Evolutionary conservation across 192 early-diverging fungal species (phyloP).

Genomic region (Coemansia aciculifera): DNA sequence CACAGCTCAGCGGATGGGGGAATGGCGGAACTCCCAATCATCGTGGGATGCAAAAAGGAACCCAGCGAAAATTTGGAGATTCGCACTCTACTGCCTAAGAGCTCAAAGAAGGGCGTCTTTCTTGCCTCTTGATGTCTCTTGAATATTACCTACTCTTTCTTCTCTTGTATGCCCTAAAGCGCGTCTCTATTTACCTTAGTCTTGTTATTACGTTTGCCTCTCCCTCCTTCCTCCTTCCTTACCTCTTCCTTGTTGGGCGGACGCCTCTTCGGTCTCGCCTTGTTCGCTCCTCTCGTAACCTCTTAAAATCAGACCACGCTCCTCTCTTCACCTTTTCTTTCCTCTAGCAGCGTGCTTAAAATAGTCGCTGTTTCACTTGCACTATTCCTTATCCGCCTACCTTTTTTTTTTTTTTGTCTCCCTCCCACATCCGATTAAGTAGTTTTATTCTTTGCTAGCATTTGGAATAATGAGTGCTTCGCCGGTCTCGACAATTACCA

Average conservation of each 20-base stretch:
- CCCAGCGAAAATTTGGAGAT: background rate
- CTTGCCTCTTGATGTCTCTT: background rate
- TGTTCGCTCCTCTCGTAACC: background rate
- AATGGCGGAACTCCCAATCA: background rate
- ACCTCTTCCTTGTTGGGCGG: background rate
- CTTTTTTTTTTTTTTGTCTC: background rate
- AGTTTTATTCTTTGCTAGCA: background rate
- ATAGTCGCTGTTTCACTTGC: background rate
- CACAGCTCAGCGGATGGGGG: constrained; percentile 1
- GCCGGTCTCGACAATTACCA: constrained; percentile 26
- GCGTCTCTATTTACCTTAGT: background rate
- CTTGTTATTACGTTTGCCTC: background rate
- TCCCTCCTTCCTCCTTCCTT: background rate
- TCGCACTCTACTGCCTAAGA: background rate
- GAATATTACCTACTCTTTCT: constrained; percentile 4
- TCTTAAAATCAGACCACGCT: background rate
- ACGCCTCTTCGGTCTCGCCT: background rate
- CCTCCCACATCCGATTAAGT: background rate
- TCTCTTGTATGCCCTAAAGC: constrained; percentile 6
- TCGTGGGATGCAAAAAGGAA: background rate
- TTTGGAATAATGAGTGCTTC: background rate
- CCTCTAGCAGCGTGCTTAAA: background rate
- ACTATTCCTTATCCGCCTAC: background rate
- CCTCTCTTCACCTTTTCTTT: background rate
- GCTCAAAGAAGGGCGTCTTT: constrained; percentile 5